phyloP scores from a whole-genome alignment of 2,329 filamentous ascomycete species.

The Kalaharituber pfeilii region DNA sequence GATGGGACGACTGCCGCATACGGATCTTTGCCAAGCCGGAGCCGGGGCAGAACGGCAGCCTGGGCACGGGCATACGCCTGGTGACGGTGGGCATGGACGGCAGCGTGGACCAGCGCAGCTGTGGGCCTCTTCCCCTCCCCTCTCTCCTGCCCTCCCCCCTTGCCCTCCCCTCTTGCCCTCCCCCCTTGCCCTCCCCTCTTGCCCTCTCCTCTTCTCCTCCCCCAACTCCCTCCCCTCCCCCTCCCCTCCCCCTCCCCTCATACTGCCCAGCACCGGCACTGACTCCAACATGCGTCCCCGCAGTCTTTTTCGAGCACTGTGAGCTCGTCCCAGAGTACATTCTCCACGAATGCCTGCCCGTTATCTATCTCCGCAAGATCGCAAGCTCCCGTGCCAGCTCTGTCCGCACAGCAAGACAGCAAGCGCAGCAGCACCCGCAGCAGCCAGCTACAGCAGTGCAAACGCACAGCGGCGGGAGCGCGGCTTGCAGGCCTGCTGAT shows the following conservation, averaged over 20 bases:
- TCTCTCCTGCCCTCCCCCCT: background rate
- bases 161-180: background rate
- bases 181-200: background rate
- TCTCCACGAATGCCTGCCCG: slow-evolving; percentile 4
- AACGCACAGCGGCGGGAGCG: slow-evolving; percentile 1
- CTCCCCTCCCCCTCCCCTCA: background rate
- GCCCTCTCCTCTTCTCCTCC: background rate
- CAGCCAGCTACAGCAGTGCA: too few species aligned
- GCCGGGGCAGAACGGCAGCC: background rate
- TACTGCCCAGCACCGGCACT: background rate
- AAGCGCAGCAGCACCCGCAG: too few species aligned
- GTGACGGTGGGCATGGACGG: slow-evolving; percentile 7
- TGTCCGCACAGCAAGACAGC: too few species aligned
- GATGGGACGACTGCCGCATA: slow-evolving; percentile 9
- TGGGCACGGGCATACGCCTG: slow-evolving; percentile 5
- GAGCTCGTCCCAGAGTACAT: slow-evolving; percentile 7
- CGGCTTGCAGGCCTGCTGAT: too few species aligned
- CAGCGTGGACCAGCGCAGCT: slow-evolving; percentile 11
- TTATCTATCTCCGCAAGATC: slow-evolving; percentile 8
- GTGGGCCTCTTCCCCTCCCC: background rate
- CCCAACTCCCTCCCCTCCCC: background rate
- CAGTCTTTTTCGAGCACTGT: slow-evolving; percentile 6
- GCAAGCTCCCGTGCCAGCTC: too few species aligned
- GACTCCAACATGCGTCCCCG: background rate
- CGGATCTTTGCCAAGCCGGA: slow-evolving; percentile 4